Percentiles rank a stretch among this genome's conserved stretches.
These are phyloP conservation scores for Boletus fagicola DNA, from an alignment of 768 basidiomycete species.

Conservation along the genomic window DNA sequence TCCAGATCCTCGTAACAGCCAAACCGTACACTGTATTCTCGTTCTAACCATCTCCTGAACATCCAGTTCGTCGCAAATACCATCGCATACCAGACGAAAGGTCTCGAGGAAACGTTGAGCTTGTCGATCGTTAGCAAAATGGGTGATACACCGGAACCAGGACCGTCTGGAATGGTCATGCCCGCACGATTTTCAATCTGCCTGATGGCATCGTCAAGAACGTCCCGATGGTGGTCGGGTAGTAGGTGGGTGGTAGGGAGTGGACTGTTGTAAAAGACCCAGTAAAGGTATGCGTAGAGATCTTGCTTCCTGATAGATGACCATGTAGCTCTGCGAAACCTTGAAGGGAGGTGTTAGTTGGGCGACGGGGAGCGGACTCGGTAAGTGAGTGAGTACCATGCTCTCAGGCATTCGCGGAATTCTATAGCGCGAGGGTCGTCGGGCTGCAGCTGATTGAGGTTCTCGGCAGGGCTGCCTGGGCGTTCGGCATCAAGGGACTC, in stretches of 20 bases:
- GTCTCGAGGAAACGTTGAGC: constrained; percentile 66
- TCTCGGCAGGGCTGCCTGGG: constrained; percentile 62
- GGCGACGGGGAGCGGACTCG: neutral
- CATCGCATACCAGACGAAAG: constrained; percentile 60
- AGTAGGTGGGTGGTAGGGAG: constrained; percentile 52
- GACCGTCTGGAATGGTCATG: constrained; percentile 57
- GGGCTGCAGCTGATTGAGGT: constrained; percentile 52
- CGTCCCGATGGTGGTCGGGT: constrained; percentile 42
- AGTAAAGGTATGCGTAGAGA: constrained; percentile 75
- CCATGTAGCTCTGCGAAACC: constrained; percentile 80
- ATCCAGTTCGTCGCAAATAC: constrained; percentile 49
- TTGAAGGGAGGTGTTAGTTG: constrained; percentile 9
- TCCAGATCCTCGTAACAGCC: constrained; percentile 65
- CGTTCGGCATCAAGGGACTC: constrained; percentile 48
- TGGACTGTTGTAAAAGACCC: constrained; percentile 74
- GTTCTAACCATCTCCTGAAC: constrained; percentile 45
- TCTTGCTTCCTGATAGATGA: constrained; percentile 62
- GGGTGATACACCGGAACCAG: constrained; percentile 48
- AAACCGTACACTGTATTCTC: constrained; percentile 42
- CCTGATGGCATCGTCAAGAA: constrained; percentile 59
- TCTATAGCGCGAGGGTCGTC: constrained; percentile 72
- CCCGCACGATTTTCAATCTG: constrained; percentile 74
- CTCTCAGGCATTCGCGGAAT: constrained; percentile 65
- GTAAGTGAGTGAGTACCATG: constrained; percentile 36
- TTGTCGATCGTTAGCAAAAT: constrained; percentile 78